Evolutionary conservation across 768 basidiomycete species (phyloP).

Genomic region (Dentipellis sp.): DNA sequence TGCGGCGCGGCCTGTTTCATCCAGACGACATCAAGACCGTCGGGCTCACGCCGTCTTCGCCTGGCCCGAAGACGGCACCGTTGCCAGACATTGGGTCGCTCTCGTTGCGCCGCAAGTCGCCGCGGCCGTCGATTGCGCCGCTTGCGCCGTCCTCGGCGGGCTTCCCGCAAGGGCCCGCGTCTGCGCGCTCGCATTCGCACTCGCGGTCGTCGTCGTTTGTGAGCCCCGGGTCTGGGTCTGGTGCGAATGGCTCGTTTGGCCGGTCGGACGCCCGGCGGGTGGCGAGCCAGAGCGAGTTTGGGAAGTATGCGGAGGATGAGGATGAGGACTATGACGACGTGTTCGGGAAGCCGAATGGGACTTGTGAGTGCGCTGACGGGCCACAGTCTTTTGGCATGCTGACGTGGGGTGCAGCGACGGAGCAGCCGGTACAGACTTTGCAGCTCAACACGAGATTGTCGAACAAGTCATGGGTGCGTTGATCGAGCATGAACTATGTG

Average conservation of each 20-base stretch:
- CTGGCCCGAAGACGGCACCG: slow-evolving; percentile 62
- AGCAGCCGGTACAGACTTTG: slow-evolving; percentile 61
- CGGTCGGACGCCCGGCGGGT: slow-evolving; percentile 50
- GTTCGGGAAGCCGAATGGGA: slow-evolving; percentile 69
- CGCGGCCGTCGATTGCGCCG: slow-evolving; percentile 45
- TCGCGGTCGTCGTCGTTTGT: slow-evolving; percentile 19
- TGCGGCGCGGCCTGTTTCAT: slow-evolving; percentile 72
- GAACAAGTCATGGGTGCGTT: slow-evolving; percentile 78
- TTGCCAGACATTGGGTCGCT: slow-evolving; percentile 35
- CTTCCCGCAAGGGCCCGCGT: slow-evolving; percentile 21
- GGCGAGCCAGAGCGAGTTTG: slow-evolving; percentile 55
- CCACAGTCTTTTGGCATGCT: slow-evolving; percentile 2
- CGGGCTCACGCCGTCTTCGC: slow-evolving; percentile 39
- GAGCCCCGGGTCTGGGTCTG: slow-evolving; percentile 21
- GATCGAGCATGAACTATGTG: background rate
- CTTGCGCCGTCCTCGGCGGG: slow-evolving; percentile 33
- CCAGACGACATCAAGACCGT: slow-evolving; percentile 83
- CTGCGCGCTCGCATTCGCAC: slow-evolving; percentile 19
- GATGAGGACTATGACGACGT: slow-evolving; percentile 94
- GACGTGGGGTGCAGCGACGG: slow-evolving; percentile 29
- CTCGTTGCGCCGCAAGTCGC: slow-evolving; percentile 32
- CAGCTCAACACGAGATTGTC: slow-evolving; percentile 83
- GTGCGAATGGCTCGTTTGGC: slow-evolving; percentile 52
- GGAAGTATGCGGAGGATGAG: slow-evolving; percentile 82
- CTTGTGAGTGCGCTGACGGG: slow-evolving; percentile 37